Evolutionary conservation across 73 alveolate species (phyloP).

Genomic region (Stentor coeruleus): DNA sequence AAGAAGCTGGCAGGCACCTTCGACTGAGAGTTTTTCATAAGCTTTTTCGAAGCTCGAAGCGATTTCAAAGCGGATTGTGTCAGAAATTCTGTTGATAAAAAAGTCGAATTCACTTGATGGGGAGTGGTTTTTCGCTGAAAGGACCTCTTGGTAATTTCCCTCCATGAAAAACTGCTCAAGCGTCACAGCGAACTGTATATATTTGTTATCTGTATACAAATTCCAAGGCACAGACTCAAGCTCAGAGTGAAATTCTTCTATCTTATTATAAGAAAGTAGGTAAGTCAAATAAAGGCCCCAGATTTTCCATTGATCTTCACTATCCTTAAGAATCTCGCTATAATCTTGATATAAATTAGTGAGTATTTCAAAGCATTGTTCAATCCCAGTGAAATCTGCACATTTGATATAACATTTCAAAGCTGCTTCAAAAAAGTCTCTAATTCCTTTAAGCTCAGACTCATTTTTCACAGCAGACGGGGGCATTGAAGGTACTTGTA

Average conservation of each 20-base stretch:
- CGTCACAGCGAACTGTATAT: slow-evolving; percentile 55
- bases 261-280: slow-evolving; percentile 52
- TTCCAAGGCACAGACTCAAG: slow-evolving; percentile 48
- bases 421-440: slow-evolving; percentile 63
- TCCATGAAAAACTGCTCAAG: slow-evolving; percentile 83
- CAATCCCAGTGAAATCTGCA: slow-evolving; percentile 46
- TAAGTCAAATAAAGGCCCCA: slow-evolving; percentile 54
- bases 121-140: slow-evolving; percentile 57
- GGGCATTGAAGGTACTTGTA: slow-evolving; percentile 8
- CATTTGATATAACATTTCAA: slow-evolving; percentile 45
- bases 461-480: slow-evolving; percentile 26
- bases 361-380: slow-evolving; percentile 49
- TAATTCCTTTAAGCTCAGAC: background rate
- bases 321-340: slow-evolving; percentile 42
- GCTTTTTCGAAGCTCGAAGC: slow-evolving; percentile 83
- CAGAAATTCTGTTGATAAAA: slow-evolving; percentile 74
- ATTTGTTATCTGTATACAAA: slow-evolving; percentile 35
- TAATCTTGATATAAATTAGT: slow-evolving; percentile 49
- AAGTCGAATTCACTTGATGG: slow-evolving; percentile 62
- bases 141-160: slow-evolving; percentile 77
- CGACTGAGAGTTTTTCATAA: slow-evolving; percentile 55
- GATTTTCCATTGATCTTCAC: slow-evolving; percentile 42
- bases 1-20: slow-evolving; percentile 59
- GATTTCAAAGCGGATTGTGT: slow-evolving; percentile 81
- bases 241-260: slow-evolving; percentile 66